These are phyloP conservation scores for Pleurotus djamor DNA, from an alignment of 768 basidiomycete species.

Conservation along the genomic window DNA sequence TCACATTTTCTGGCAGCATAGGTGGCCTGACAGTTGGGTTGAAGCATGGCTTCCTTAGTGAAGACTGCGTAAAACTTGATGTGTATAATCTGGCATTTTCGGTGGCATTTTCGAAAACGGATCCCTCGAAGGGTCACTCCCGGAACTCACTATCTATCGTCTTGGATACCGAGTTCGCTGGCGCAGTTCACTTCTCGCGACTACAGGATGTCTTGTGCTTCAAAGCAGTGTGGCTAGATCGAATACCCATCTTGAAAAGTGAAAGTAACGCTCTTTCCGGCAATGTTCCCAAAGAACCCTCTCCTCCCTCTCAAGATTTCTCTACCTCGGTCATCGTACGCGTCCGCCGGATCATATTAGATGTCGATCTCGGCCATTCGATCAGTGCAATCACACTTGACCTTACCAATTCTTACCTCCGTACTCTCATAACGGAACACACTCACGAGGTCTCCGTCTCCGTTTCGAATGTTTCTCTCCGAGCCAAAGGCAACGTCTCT, in stretches of 20 bases:
- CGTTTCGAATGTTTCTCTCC: slow-evolving; percentile 61
- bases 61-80: slow-evolving; percentile 77
- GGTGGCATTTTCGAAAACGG: slow-evolving; percentile 59
- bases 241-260: slow-evolving; percentile 71
- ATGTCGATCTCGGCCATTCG: slow-evolving; percentile 83
- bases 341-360: slow-evolving; percentile 69
- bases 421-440: slow-evolving; percentile 62
- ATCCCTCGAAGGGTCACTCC: slow-evolving; percentile 27
- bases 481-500: slow-evolving; percentile 72
- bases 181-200: slow-evolving; percentile 78
- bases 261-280: slow-evolving; percentile 23
- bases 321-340: slow-evolving; percentile 66
- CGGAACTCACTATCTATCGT: slow-evolving; percentile 67
- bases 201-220: slow-evolving; percentile 92
- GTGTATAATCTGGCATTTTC: slow-evolving; percentile 84
- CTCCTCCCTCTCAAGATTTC: slow-evolving; percentile 31
- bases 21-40: slow-evolving; percentile 80
- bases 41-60: slow-evolving; percentile 82
- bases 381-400: slow-evolving; percentile 72
- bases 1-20: slow-evolving; percentile 76
- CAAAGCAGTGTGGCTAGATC: slow-evolving; percentile 93
- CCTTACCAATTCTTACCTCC: slow-evolving; percentile 59
- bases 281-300: slow-evolving; percentile 15
- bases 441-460: slow-evolving; percentile 63
- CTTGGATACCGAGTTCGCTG: slow-evolving; percentile 83